Conservation (phyloP, 768 basidiomycete species). For the Tulasnella sp. region DNA sequence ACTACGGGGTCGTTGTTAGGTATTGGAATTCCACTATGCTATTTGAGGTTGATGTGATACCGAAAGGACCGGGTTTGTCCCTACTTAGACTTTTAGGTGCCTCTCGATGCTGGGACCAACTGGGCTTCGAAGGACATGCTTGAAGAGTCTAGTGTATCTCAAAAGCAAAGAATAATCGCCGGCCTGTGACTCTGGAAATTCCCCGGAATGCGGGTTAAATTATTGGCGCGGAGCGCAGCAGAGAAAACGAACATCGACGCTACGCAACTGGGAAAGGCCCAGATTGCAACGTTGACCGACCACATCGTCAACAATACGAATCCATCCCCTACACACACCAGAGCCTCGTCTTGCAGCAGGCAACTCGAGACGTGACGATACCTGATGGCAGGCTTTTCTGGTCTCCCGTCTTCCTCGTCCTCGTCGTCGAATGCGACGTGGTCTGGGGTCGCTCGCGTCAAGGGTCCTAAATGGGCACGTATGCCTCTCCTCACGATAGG, state of each 20-base stretch:
- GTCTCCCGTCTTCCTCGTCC: not conserved
- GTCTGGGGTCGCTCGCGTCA: constrained; percentile 48
- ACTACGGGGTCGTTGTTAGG: too few species aligned
- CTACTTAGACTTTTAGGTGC: too few species aligned
- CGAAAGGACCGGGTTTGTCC: too few species aligned
- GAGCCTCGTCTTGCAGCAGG: not conserved
- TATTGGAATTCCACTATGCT: too few species aligned
- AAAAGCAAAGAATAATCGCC: not conserved
- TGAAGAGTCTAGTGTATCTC: not conserved
- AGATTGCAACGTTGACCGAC: not conserved
- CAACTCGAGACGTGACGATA: not conserved
- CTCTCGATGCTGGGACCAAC: too few species aligned
- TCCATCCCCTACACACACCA: not conserved
- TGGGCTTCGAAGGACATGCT: too few species aligned
- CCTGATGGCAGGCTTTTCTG: constrained; percentile 17
- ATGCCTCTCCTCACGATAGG: constrained; percentile 68
- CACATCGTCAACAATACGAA: not conserved
- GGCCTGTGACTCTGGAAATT: not conserved
- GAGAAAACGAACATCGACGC: not conserved
- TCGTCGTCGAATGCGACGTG: constrained; percentile 11
- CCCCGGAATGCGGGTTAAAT: too few species aligned
- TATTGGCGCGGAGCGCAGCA: not conserved
- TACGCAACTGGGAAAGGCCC: not conserved
- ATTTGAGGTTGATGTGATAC: too few species aligned
- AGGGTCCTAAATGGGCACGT: constrained; percentile 60